These are phyloP conservation scores for Baorangia bicolor DNA, from an alignment of 768 basidiomycete species.

Conservation along the genomic window DNA sequence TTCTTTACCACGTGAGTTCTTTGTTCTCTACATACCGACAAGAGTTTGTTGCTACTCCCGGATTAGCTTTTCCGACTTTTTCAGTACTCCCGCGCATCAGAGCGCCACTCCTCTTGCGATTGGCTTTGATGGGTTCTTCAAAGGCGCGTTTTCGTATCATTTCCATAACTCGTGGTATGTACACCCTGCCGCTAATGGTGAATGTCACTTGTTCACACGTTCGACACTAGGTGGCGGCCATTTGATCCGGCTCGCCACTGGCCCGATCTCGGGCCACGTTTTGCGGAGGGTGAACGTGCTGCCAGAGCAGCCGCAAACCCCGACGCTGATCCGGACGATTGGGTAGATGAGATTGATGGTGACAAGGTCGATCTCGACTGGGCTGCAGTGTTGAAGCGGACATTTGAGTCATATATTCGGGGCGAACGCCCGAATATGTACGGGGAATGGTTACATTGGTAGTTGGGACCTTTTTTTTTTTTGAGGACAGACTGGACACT, in stretches of 20 bases:
- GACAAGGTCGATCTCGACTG: constrained; percentile 83
- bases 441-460: constrained; percentile 60
- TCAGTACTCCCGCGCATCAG: constrained; percentile 65
- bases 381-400: constrained; percentile 88
- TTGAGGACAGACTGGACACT: too few species aligned
- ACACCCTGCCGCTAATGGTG: not conserved
- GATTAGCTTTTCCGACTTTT: constrained; percentile 77
- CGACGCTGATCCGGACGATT: constrained; percentile 18
- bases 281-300: constrained; percentile 68
- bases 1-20: constrained; percentile 74
- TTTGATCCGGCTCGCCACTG: constrained; percentile 87
- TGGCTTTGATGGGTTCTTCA: constrained; percentile 91
- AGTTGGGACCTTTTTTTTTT: not conserved
- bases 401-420: constrained; percentile 88
- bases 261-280: constrained; percentile 83
- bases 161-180: constrained; percentile 89
- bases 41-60: not conserved
- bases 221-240: constrained; percentile 77
- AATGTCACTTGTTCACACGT: not conserved
- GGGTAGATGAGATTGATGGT: constrained; percentile 25
- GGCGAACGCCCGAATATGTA: constrained; percentile 93
- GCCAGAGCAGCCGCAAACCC: constrained; percentile 44
- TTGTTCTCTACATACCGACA: too few species aligned
- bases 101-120: constrained; percentile 80
- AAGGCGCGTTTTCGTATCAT: constrained; percentile 90